A percentile compares a stretch with the other conserved stretches of the same genome.
Evolutionary conservation across 768 basidiomycete genomes (phyloP).

Genomic region (Boletus rubescentipes): DNA sequence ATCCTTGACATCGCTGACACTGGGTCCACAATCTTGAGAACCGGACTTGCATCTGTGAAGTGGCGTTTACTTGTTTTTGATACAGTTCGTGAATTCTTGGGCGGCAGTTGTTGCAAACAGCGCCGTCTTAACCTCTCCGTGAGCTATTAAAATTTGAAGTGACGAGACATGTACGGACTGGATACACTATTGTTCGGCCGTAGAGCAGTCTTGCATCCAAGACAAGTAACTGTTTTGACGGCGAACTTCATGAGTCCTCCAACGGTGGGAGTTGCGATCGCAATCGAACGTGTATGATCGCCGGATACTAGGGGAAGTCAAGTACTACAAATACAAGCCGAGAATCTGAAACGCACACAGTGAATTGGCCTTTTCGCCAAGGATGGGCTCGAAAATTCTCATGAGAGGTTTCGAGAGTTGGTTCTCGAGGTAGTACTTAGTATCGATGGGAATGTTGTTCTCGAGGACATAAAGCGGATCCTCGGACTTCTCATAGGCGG

Average conservation of each 20-base stretch:
- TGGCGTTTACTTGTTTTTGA: constrained; percentile 77
- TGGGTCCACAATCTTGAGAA: constrained; percentile 98
- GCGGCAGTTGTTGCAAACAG: constrained; percentile 92
- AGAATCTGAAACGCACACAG: constrained; percentile 53
- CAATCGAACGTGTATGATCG: constrained; percentile 92
- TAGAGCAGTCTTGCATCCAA: constrained; percentile 93
- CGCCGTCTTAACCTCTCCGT: constrained; percentile 58
- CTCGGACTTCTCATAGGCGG: constrained; percentile 98
- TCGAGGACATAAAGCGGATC: constrained; percentile 97
- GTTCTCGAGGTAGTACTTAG: constrained; percentile 96
- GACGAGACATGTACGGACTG: constrained; percentile 42
- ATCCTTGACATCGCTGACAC: constrained; percentile 98
- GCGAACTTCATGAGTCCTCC: constrained; percentile 99
- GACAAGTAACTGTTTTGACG: constrained; percentile 90
- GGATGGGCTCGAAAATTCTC: constrained; percentile 97
- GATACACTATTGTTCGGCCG: constrained; percentile 71
- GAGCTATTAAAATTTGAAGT: constrained; percentile 1
- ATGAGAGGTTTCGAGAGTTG: constrained; percentile 95
- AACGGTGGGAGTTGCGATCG: constrained; percentile 94
- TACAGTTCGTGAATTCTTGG: constrained; percentile 86
- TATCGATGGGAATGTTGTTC: constrained; percentile 97
- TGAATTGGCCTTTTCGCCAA: constrained; percentile 87
- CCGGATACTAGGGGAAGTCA: constrained; percentile 68
- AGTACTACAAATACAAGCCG: background rate
- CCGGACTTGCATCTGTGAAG: constrained; percentile 82